Evolutionary conservation across 1,284 basidiomycete genomes (phyloP).

Genomic region (Rhodotorula sp.): DNA sequence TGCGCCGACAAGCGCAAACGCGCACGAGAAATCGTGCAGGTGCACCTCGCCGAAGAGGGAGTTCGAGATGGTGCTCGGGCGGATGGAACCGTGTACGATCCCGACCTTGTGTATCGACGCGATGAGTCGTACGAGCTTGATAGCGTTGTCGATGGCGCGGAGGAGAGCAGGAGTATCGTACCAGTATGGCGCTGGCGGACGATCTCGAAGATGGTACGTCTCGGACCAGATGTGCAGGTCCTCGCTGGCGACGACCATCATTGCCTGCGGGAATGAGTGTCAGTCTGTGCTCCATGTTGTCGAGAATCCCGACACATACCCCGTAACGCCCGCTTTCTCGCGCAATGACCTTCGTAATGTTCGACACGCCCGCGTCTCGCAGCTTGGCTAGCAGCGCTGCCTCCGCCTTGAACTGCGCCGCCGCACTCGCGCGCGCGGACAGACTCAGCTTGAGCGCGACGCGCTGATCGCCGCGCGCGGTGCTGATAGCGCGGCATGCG

Average conservation of each 20-base stretch:
- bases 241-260: slow-evolving; percentile 28
- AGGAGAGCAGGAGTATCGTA: slow-evolving; percentile 14
- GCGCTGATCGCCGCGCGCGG: slow-evolving; percentile 17
- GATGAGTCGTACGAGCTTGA: slow-evolving; percentile 29
- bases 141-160: slow-evolving; percentile 17
- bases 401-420: slow-evolving; percentile 36
- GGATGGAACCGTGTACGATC: slow-evolving; percentile 38
- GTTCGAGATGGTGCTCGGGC: slow-evolving; percentile 29
- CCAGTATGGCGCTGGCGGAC: slow-evolving; percentile 21
- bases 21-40: slow-evolving; percentile 40
- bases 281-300: not conserved
- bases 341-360: slow-evolving; percentile 24
- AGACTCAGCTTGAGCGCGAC: slow-evolving; percentile 35
- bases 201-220: slow-evolving; percentile 1
- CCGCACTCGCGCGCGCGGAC: slow-evolving; percentile 18
- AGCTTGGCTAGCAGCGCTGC: slow-evolving; percentile 15
- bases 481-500: slow-evolving; percentile 30
- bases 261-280: not conserved
- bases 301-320: not conserved
- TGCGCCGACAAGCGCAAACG: slow-evolving; percentile 8
- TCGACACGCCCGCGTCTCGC: slow-evolving; percentile 21
- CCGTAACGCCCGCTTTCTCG: slow-evolving; percentile 33
- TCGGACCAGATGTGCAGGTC: slow-evolving; percentile 27
- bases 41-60: slow-evolving; percentile 28
- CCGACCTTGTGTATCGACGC: slow-evolving; percentile 30